Conservation (phyloP, 495 filamentous ascomycete species). For the Daldinia decipiens region DNA sequence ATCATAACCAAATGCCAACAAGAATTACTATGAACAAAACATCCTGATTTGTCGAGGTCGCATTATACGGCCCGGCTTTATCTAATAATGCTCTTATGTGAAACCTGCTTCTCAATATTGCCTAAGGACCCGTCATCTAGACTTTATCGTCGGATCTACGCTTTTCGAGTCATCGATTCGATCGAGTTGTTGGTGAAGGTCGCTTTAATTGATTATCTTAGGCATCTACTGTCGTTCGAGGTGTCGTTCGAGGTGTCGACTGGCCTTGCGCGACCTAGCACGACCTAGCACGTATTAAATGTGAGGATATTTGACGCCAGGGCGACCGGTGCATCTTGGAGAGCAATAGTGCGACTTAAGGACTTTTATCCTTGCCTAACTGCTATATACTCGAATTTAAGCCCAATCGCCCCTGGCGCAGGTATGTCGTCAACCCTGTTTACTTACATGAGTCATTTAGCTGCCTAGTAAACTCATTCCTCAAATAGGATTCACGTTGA, state of each 20-base stretch:
- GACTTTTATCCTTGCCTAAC: neutral
- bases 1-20: constrained; percentile 45
- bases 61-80: constrained; percentile 18
- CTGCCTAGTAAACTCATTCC: constrained; percentile 24
- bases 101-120: constrained; percentile 21
- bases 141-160: constrained; percentile 11
- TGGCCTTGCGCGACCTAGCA: constrained; percentile 3
- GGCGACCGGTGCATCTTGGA: constrained; percentile 8
- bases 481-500: constrained; percentile 27
- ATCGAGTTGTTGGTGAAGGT: constrained; percentile 11
- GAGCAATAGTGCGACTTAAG: neutral
- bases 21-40: constrained; percentile 41
- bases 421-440: constrained; percentile 13
- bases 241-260: neutral
- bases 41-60: constrained; percentile 19
- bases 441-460: constrained; percentile 35
- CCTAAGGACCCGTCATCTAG: constrained; percentile 1
- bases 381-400: constrained; percentile 4
- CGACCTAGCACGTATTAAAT: neutral
- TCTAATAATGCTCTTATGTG: constrained; percentile 24
- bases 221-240: constrained; percentile 6
- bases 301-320: constrained; percentile 8
- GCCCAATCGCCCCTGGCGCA: neutral
- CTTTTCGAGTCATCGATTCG: constrained; percentile 28
- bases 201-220: neutral